Conservation (phyloP, 495 filamentous ascomycete species). For the Lasiosphaeriaceae sp. region DNA sequence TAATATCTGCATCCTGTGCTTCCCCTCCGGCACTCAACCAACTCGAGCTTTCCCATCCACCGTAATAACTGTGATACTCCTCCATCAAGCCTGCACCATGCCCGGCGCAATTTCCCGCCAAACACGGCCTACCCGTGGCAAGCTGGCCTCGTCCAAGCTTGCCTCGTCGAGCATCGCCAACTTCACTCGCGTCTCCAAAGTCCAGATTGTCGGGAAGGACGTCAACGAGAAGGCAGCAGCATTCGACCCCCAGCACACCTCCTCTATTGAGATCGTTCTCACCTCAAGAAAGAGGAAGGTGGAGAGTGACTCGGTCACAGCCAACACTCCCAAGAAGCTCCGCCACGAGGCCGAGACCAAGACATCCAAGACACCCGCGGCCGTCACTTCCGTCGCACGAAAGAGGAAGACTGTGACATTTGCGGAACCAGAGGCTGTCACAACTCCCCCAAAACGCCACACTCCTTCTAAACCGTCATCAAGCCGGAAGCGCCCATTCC, state of each 20-base stretch:
- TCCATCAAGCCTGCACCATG: slow-evolving; percentile 17
- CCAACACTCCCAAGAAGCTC: slow-evolving; percentile 21
- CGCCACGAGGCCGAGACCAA: slow-evolving; percentile 15
- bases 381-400: slow-evolving; percentile 7
- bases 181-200: slow-evolving; percentile 41
- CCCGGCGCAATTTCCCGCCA: slow-evolving; percentile 25
- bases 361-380: neutral
- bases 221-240: slow-evolving; percentile 11
- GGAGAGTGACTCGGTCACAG: slow-evolving; percentile 17
- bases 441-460: neutral
- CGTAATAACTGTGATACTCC: neutral
- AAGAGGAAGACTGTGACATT: slow-evolving; percentile 30
- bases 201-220: slow-evolving; percentile 29
- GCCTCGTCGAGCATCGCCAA: slow-evolving; percentile 25
- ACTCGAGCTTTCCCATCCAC: neutral
- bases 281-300: slow-evolving; percentile 28
- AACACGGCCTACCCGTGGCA: slow-evolving; percentile 24
- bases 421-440: slow-evolving; percentile 12
- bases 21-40: neutral
- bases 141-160: slow-evolving; percentile 15
- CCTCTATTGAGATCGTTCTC: slow-evolving; percentile 31
- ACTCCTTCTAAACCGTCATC: slow-evolving; percentile 4
- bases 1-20: neutral
- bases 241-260: slow-evolving; percentile 12
- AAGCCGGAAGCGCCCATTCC: slow-evolving; percentile 20